Conservation (phyloP, 305 asterid genomes). For the Fraxinus baroniana region DNA sequence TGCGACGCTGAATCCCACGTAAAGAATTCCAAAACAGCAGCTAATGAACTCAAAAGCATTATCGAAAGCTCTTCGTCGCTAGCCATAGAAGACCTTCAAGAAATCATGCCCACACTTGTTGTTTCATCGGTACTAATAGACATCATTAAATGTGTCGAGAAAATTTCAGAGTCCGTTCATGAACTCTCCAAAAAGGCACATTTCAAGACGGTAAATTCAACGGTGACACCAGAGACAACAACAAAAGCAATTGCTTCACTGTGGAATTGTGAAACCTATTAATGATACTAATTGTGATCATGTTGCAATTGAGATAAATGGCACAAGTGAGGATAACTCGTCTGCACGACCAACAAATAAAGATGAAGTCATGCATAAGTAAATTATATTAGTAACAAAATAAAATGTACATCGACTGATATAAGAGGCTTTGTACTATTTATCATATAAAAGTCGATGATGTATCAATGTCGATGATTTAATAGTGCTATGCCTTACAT, state of each 20-base stretch:
- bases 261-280: constrained; percentile 51
- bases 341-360: neutral
- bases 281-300: constrained; percentile 16
- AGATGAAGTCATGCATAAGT: neutral
- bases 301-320: constrained; percentile 29
- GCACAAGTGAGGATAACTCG: neutral
- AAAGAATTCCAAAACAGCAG: constrained; percentile 32
- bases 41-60: constrained; percentile 34
- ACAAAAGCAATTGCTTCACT: constrained; percentile 36
- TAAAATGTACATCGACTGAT: constrained; percentile 21
- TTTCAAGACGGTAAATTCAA: constrained; percentile 28
- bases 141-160: constrained; percentile 43
- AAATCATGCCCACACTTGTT: constrained; percentile 43
- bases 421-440: constrained; percentile 26
- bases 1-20: constrained; percentile 25
- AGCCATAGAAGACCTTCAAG: constrained; percentile 31
- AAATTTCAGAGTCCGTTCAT: constrained; percentile 33
- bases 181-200: constrained; percentile 49
- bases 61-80: constrained; percentile 24
- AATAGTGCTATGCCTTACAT: too few species aligned
- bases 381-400: neutral
- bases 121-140: constrained; percentile 55
- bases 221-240: constrained; percentile 10
- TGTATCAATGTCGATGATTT: constrained; percentile 31
- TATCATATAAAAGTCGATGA: constrained; percentile 30